phyloP scores from a whole-genome alignment of 2,329 filamentous ascomycete genomes.

The Onygenales sp. region DNA sequence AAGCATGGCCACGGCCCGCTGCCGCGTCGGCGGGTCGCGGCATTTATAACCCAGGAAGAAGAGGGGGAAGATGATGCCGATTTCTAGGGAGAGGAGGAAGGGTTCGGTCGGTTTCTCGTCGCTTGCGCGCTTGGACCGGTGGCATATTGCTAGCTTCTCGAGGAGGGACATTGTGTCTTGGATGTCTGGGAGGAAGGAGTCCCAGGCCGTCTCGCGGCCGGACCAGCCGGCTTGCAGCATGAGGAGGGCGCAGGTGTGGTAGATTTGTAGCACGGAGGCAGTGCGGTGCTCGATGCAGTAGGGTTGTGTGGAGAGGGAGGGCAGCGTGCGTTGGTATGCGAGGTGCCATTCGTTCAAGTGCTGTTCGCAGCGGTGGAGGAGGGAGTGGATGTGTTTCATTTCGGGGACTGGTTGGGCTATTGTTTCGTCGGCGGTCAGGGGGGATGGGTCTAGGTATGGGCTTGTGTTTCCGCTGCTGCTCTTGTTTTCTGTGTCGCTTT shows the following conservation, averaged over 20 bases:
- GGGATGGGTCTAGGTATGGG: no score
- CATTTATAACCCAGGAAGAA: not conserved
- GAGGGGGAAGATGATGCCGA: not conserved
- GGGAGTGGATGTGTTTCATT: not conserved
- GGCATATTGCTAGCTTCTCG: not conserved
- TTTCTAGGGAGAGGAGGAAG: not conserved
- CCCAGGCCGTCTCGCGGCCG: not conserved
- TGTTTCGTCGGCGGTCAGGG: not conserved
- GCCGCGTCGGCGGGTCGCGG: not conserved
- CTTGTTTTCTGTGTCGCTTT: not conserved
- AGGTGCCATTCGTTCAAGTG: not conserved
- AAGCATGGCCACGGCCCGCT: not conserved
- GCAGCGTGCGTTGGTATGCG: not conserved
- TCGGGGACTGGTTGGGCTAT: not conserved
- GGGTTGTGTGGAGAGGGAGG: not conserved
- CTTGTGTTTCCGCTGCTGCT: no score
- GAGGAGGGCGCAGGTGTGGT: not conserved
- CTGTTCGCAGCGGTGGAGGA: not conserved
- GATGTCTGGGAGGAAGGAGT: not conserved
- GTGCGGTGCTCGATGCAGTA: not conserved
- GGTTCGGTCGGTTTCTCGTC: not conserved
- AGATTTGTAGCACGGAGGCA: not conserved
- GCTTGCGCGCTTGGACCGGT: not conserved
- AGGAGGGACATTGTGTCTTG: not conserved
- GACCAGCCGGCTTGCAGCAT: not conserved